phyloP scores from a whole-genome alignment of 140 eudicot species.

The Erigeron philadelphicus region DNA sequence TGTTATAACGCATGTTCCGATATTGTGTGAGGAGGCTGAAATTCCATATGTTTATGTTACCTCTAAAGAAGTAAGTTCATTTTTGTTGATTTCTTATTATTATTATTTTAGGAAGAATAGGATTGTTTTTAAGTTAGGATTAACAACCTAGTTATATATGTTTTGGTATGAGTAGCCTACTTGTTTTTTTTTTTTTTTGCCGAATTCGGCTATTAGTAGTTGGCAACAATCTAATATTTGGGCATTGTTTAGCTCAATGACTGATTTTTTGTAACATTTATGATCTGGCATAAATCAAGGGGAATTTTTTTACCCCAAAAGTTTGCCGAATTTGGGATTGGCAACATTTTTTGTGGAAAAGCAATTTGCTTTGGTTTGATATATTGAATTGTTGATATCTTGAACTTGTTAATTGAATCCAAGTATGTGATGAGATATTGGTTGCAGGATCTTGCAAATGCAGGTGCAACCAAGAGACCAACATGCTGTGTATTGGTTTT shows the following conservation, averaged over 20 bases:
- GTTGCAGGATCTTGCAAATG: slow-evolving; percentile 94
- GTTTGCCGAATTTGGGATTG: too few species aligned
- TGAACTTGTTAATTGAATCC: neutral
- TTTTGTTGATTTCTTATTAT: neutral
- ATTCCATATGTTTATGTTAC: slow-evolving; percentile 85
- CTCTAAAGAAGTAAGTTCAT: slow-evolving; percentile 72
- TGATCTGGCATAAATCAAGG: too few species aligned
- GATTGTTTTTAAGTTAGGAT: neutral
- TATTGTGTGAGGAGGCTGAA: slow-evolving; percentile 82
- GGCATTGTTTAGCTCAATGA: too few species aligned
- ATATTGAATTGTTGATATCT: too few species aligned
- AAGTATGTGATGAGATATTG: neutral
- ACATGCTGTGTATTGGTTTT: slow-evolving; percentile 81
- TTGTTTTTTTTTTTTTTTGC: too few species aligned
- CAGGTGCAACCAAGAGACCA: slow-evolving; percentile 95
- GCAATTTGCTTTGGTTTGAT: slow-evolving; percentile 4
- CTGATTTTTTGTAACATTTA: too few species aligned
- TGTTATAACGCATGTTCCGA: slow-evolving; percentile 92
- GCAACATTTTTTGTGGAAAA: neutral
- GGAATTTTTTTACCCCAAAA: too few species aligned
- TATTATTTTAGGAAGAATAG: neutral
- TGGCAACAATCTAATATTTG: too few species aligned
- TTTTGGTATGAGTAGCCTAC: too few species aligned
- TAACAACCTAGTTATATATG: too few species aligned
- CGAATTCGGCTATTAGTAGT: too few species aligned